Evolutionary conservation across 176 grass and related monocot genomes (phyloP).

Genomic region (Melocanna baccifera): DNA sequence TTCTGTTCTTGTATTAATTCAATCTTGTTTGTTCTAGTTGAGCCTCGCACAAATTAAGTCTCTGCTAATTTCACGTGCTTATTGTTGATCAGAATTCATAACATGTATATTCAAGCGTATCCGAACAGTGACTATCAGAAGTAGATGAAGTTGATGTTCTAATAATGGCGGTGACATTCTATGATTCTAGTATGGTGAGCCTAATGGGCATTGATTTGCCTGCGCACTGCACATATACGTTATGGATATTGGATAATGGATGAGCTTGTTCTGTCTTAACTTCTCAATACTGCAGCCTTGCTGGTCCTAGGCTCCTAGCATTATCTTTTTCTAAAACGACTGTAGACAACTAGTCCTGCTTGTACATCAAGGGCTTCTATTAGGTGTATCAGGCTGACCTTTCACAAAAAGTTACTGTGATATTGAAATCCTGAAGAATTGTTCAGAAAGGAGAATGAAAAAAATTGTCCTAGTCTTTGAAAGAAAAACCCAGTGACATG

Average conservation of each 20-base stretch:
- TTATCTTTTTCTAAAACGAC: neutral
- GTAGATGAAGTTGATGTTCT: neutral
- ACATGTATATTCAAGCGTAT: neutral
- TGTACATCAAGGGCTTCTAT: neutral
- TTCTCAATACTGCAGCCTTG: no score
- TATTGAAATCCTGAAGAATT: neutral
- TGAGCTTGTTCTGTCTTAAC: neutral
- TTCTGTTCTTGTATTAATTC: neutral
- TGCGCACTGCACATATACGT: neutral
- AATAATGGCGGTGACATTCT: neutral
- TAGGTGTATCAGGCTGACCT: neutral
- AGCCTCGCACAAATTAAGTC: neutral
- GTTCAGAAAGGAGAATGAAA: neutral
- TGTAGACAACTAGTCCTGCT: neutral
- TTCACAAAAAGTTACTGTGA: neutral
- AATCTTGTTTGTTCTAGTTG: no score
- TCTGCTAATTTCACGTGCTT: neutral
- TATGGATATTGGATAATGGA: neutral
- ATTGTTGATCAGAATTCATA: no score
- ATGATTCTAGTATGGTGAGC: neutral
- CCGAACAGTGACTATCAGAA: neutral
- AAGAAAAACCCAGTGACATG: neutral
- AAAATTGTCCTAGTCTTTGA: neutral
- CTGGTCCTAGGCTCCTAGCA: neutral
- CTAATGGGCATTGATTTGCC: neutral